These are phyloP conservation scores for Mucor lusitanicus DNA, from an alignment of 371 early-diverging fungal genomes.

Conservation along the genomic window DNA sequence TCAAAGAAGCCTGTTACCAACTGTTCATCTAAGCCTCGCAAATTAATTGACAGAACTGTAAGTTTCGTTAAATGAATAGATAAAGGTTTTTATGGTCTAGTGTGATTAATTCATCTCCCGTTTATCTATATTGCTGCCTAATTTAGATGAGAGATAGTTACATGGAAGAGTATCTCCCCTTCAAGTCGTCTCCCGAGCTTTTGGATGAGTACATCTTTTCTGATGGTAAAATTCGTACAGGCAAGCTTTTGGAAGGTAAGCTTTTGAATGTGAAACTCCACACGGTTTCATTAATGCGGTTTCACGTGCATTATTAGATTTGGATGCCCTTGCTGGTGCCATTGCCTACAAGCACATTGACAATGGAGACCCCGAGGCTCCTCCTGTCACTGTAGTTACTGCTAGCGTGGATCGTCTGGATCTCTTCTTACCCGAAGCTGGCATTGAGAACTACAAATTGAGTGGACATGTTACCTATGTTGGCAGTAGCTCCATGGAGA, in stretches of 20 bases:
- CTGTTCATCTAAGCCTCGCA: constrained; percentile 11
- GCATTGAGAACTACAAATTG: constrained; percentile 72
- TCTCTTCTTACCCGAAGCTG: constrained; percentile 63
- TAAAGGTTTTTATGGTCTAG: background rate
- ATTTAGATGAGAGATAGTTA: constrained; percentile 67
- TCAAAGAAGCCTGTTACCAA: constrained; percentile 10
- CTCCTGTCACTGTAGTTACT: constrained; percentile 81
- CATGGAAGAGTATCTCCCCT: constrained; percentile 77
- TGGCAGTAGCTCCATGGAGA: constrained; percentile 90
- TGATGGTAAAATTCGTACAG: constrained; percentile 67
- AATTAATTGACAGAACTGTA: constrained; percentile 22
- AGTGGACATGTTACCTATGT: constrained; percentile 84
- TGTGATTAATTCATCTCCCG: background rate
- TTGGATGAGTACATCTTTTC: constrained; percentile 82
- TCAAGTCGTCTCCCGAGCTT: constrained; percentile 72
- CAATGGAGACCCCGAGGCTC: constrained; percentile 58
- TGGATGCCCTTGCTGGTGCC: constrained; percentile 85
- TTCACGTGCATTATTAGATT: constrained; percentile 34
- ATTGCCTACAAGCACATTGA: constrained; percentile 83
- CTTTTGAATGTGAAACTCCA: background rate
- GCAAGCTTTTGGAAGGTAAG: constrained; percentile 60
- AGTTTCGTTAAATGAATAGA: background rate
- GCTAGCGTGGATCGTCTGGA: constrained; percentile 93
- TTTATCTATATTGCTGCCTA: background rate
- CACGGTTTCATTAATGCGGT: background rate